These are phyloP conservation scores for Russula brevipes DNA, from an alignment of 768 basidiomycete species.

Conservation along the genomic window DNA sequence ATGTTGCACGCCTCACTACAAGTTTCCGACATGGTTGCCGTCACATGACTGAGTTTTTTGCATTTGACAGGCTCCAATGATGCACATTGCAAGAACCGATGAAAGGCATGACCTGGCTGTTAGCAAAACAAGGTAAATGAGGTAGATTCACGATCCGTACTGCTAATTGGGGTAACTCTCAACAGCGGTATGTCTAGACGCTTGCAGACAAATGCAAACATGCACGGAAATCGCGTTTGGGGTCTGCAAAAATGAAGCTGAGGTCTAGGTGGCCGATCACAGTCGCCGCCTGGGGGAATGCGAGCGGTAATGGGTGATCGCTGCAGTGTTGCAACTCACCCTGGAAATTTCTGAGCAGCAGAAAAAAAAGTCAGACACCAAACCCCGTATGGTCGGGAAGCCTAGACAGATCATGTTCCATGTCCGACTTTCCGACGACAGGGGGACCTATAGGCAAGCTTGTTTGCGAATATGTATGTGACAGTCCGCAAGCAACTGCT, in stretches of 20 bases:
- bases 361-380: neutral
- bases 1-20: constrained; percentile 6
- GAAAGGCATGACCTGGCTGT: neutral
- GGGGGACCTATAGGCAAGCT: neutral
- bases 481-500: constrained; percentile 1
- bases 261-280: constrained; percentile 15
- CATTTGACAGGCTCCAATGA: constrained; percentile 3
- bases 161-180: constrained; percentile 13
- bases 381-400: neutral
- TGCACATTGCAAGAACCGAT: constrained; percentile 12
- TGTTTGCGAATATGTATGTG: neutral
- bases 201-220: constrained; percentile 3
- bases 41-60: constrained; percentile 5
- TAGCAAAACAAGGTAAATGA: constrained; percentile 1
- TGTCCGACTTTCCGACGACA: neutral
- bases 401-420: constrained; percentile 1
- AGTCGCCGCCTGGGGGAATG: constrained; percentile 5
- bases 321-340: neutral
- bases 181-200: constrained; percentile 1
- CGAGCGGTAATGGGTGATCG: constrained; percentile 14
- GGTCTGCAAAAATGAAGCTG: constrained; percentile 2
- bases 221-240: constrained; percentile 11
- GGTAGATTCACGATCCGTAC: constrained; percentile 1
- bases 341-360: constrained; percentile 4
- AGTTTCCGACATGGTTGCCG: neutral